Evolutionary conservation across 2,329 filamentous ascomycete genomes (phyloP).

Genomic region (Tympanopsis confertula): DNA sequence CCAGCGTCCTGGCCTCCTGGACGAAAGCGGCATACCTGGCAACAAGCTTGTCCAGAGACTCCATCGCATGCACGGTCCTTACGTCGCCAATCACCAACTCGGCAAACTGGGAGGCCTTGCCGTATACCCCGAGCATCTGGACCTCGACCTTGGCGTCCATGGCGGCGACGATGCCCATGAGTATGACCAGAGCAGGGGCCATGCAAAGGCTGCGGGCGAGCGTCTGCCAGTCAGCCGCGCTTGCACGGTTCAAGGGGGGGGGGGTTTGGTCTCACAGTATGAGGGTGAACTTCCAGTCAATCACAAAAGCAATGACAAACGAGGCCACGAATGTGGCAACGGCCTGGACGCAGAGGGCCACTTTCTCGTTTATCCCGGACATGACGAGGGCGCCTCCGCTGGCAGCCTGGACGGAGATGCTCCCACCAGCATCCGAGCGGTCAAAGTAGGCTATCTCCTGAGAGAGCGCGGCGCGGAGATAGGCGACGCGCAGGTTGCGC

Average conservation of each 20-base stretch:
- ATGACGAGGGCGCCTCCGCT: slow-evolving; percentile 30
- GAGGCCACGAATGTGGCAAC: slow-evolving; percentile 23
- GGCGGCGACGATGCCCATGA: slow-evolving; percentile 15
- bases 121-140: slow-evolving; percentile 18
- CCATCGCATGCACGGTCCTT: slow-evolving; percentile 25
- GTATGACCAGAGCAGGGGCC: slow-evolving; percentile 14
- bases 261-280: no score
- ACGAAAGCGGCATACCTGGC: slow-evolving; percentile 22
- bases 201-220: slow-evolving; percentile 15
- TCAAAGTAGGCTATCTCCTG: slow-evolving; percentile 40
- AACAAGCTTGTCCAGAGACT: slow-evolving; percentile 23
- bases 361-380: slow-evolving; percentile 25
- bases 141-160: slow-evolving; percentile 21
- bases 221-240: no score
- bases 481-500: slow-evolving; percentile 32
- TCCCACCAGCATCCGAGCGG: slow-evolving; percentile 22
- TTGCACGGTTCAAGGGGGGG: no score
- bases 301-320: slow-evolving; percentile 24
- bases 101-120: slow-evolving; percentile 26
- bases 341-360: slow-evolving; percentile 25
- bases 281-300: slow-evolving; percentile 30
- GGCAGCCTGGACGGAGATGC: slow-evolving; percentile 27
- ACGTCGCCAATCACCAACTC: slow-evolving; percentile 28
- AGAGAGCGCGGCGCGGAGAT: slow-evolving; percentile 34
- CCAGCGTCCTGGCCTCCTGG: slow-evolving; percentile 18